Evolutionary conservation across 176 grass and related monocot genomes (phyloP).

Genomic region (Oryza rufipogon): DNA sequence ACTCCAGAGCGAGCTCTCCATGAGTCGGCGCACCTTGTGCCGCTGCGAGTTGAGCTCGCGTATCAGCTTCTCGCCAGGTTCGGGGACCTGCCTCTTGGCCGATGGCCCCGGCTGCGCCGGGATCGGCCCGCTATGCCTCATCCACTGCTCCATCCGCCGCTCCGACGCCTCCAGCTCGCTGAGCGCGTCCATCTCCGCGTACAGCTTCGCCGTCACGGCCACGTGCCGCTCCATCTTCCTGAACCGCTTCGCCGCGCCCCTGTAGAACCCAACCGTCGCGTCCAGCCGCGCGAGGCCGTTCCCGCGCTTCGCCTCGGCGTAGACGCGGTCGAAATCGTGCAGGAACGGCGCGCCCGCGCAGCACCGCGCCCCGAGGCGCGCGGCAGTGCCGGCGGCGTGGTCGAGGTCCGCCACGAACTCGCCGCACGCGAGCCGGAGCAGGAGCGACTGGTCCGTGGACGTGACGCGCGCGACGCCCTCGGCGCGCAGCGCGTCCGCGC

Average conservation of each 20-base stretch:
- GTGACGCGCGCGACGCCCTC: slow-evolving; percentile 68
- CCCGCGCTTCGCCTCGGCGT: slow-evolving; percentile 64
- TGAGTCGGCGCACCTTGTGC: slow-evolving; percentile 57
- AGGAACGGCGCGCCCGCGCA: slow-evolving; percentile 15
- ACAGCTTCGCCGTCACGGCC: slow-evolving; percentile 45
- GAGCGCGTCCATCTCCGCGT: slow-evolving; percentile 77
- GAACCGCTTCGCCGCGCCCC: slow-evolving; percentile 51
- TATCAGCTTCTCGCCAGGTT: slow-evolving; percentile 38
- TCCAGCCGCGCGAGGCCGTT: slow-evolving; percentile 45
- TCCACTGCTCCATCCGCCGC: slow-evolving; percentile 70
- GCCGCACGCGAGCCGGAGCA: slow-evolving; percentile 65
- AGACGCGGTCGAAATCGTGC: slow-evolving; percentile 49
- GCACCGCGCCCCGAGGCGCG: slow-evolving; percentile 54
- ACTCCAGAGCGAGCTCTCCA: slow-evolving; percentile 71
- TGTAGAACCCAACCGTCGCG: slow-evolving; percentile 47
- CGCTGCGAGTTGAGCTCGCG: slow-evolving; percentile 56
- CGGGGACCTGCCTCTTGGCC: slow-evolving; percentile 14
- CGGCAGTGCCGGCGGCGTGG: slow-evolving; percentile 49
- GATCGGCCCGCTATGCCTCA: slow-evolving; percentile 75
- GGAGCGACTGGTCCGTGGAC: slow-evolving; percentile 65
- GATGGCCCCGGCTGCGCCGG: slow-evolving; percentile 36
- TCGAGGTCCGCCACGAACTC: slow-evolving; percentile 74
- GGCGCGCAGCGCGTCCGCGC: slow-evolving; percentile 56
- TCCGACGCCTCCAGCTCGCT: slow-evolving; percentile 72
- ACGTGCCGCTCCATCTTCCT: slow-evolving; percentile 75